Evolutionary conservation across 257 asterid species (phyloP).

Genomic region (Eustoma russellianum): DNA sequence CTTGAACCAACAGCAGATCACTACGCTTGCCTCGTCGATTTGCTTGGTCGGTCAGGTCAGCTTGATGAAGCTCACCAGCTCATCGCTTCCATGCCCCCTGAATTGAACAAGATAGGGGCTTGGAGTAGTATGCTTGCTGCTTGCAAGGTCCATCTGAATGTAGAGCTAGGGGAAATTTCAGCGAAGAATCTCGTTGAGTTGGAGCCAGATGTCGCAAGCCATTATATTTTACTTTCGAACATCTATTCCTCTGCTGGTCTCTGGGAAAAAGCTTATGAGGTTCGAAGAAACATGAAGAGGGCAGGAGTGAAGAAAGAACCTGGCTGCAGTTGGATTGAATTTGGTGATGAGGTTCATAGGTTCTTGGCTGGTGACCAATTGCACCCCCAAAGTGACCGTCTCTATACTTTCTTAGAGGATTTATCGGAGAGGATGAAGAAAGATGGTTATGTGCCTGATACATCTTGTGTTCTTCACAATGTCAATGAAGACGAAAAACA

Average conservation of each 20-base stretch:
- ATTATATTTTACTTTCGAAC: constrained; percentile 68
- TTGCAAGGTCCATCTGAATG: constrained; percentile 57
- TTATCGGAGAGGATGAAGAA: constrained; percentile 47
- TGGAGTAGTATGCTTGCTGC: constrained; percentile 92
- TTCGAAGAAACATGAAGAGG: constrained; percentile 57
- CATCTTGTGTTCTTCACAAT: constrained; percentile 81
- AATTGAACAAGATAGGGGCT: constrained; percentile 45
- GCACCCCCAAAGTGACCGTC: constrained; percentile 53
- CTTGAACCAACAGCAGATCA: constrained; percentile 68
- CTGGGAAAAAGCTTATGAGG: constrained; percentile 58
- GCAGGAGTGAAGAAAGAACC: constrained; percentile 73
- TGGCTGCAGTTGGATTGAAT: constrained; percentile 83
- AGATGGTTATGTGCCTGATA: constrained; percentile 76
- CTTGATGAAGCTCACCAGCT: constrained; percentile 55
- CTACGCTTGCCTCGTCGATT: constrained; percentile 72
- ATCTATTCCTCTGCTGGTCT: constrained; percentile 65
- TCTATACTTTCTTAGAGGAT: constrained; percentile 36
- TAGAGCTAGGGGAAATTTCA: constrained; percentile 63
- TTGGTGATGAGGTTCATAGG: constrained; percentile 54
- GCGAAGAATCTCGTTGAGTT: constrained; percentile 49
- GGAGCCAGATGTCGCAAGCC: constrained; percentile 81
- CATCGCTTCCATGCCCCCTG: constrained; percentile 40
- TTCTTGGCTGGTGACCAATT: constrained; percentile 68
- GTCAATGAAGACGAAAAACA: constrained; percentile 77
- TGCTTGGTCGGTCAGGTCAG: constrained; percentile 82